Evolutionary conservation across 2,329 filamentous ascomycete species (phyloP).

Genomic region (Fusarium sp.): DNA sequence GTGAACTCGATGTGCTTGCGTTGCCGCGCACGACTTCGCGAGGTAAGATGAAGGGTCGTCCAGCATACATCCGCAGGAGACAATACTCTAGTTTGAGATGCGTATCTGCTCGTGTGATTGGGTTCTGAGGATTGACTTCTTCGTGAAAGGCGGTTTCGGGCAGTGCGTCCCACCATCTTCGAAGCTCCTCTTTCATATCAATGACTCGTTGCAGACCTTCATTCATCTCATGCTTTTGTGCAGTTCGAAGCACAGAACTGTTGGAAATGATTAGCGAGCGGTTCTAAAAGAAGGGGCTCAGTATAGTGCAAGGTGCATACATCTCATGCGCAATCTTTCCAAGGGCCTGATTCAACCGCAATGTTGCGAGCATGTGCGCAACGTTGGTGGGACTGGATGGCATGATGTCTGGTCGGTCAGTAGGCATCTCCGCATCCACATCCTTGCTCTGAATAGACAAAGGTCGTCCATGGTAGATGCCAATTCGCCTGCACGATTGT

Average conservation of each 20-base stretch:
- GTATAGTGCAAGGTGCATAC: constrained; percentile 39
- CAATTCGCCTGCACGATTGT: constrained; percentile 57
- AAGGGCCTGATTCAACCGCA: constrained; percentile 52
- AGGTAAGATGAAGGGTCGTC: constrained; percentile 63
- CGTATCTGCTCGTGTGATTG: constrained; percentile 59
- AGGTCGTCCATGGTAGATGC: constrained; percentile 66
- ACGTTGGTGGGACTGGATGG: constrained; percentile 56
- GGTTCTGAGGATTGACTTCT: constrained; percentile 54
- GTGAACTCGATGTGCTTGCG: constrained; percentile 47
- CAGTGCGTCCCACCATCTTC: constrained; percentile 53
- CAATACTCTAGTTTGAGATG: constrained; percentile 65
- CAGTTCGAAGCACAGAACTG: constrained; percentile 50
- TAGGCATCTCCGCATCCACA: constrained; percentile 64
- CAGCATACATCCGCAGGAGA: constrained; percentile 64
- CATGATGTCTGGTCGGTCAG: constrained; percentile 57
- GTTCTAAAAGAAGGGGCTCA: neutral
- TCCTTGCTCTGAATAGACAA: constrained; percentile 63
- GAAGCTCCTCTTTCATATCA: constrained; percentile 51
- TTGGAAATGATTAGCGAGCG: constrained; percentile 12
- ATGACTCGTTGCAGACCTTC: constrained; percentile 49
- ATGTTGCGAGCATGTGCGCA: constrained; percentile 58
- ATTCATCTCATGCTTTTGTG: constrained; percentile 47
- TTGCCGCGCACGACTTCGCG: constrained; percentile 41
- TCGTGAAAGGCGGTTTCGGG: constrained; percentile 48
- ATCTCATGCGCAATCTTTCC: constrained; percentile 54